These are phyloP conservation scores for Plantago coronopus DNA, from an alignment of 305 asterid genomes.

Conservation along the genomic window DNA sequence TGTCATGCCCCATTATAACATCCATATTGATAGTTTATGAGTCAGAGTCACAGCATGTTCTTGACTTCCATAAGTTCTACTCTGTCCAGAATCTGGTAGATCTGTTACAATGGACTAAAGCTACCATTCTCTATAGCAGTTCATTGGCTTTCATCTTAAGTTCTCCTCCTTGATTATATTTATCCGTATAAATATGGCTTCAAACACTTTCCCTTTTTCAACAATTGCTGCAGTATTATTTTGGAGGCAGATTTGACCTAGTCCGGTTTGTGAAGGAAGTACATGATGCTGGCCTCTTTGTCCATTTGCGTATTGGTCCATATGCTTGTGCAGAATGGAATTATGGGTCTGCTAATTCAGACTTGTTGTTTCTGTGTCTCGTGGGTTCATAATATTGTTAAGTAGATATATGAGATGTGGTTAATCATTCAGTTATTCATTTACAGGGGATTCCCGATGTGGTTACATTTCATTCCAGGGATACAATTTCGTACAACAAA, in stretches of 20 bases:
- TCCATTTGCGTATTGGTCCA: conserved; percentile 76
- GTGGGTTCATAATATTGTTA: neutral
- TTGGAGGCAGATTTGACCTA: conserved; percentile 65
- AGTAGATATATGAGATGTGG: neutral
- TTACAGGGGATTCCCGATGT: conserved; percentile 75
- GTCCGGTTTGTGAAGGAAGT: conserved; percentile 71
- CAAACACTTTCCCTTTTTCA: conserved; percentile 16
- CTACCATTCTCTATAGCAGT: neutral
- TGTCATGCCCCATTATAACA: neutral
- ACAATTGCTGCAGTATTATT: conserved; percentile 46
- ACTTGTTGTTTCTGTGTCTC: conserved; percentile 7
- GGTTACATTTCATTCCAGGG: conserved; percentile 84
- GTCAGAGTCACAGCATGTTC: neutral
- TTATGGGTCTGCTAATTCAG: conserved; percentile 53
- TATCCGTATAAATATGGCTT: neutral
- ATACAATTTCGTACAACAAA: conserved; percentile 69
- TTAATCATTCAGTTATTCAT: conserved; percentile 1
- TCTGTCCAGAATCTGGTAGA: too few species aligned
- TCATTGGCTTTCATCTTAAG: neutral
- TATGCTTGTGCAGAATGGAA: conserved; percentile 98
- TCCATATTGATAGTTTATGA: neutral
- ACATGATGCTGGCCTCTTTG: conserved; percentile 69
- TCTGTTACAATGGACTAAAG: too few species aligned
- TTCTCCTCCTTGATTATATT: conserved; percentile 8
- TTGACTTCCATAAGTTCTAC: neutral